phyloP scores from a whole-genome alignment of 371 early-diverging fungal species.

The Mucor racemosus region DNA sequence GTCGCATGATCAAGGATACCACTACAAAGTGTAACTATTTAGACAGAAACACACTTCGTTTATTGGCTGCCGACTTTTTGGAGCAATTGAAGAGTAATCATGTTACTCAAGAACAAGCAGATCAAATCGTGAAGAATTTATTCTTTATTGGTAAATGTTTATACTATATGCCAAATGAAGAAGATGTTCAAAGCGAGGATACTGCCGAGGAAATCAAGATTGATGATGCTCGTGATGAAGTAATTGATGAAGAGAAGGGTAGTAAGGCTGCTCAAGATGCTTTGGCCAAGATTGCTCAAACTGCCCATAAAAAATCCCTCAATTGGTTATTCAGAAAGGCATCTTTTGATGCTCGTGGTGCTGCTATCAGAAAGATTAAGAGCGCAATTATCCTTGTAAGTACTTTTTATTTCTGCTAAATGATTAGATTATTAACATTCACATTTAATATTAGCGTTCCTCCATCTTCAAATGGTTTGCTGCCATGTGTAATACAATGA shows the following conservation, averaged over 20 bases:
- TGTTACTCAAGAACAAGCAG: slow-evolving; percentile 80
- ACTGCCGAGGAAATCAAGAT: slow-evolving; percentile 38
- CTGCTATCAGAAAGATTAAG: slow-evolving; percentile 51
- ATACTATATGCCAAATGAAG: slow-evolving; percentile 48
- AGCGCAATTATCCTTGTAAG: slow-evolving; percentile 55
- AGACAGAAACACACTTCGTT: slow-evolving; percentile 53
- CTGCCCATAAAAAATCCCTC: slow-evolving; percentile 48
- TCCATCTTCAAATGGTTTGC: slow-evolving; percentile 91
- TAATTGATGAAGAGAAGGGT: slow-evolving; percentile 27
- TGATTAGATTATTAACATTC: background rate
- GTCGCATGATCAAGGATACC: slow-evolving; percentile 42
- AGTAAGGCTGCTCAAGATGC: slow-evolving; percentile 17
- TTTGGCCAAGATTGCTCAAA: slow-evolving; percentile 20
- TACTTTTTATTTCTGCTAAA: background rate
- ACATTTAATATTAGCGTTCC: slow-evolving; percentile 57
- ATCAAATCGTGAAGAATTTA: slow-evolving; percentile 92
- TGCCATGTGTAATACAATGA: slow-evolving; percentile 76
- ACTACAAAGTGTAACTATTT: slow-evolving; percentile 41
- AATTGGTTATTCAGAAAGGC: slow-evolving; percentile 69
- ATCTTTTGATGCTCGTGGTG: slow-evolving; percentile 72
- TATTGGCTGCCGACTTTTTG: slow-evolving; percentile 62
- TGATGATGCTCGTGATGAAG: slow-evolving; percentile 36
- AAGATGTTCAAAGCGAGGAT: slow-evolving; percentile 43
- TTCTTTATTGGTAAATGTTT: slow-evolving; percentile 88
- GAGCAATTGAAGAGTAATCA: slow-evolving; percentile 77